Conservation (phyloP, 257 asterid species). For the Misopates orontium region DNA sequence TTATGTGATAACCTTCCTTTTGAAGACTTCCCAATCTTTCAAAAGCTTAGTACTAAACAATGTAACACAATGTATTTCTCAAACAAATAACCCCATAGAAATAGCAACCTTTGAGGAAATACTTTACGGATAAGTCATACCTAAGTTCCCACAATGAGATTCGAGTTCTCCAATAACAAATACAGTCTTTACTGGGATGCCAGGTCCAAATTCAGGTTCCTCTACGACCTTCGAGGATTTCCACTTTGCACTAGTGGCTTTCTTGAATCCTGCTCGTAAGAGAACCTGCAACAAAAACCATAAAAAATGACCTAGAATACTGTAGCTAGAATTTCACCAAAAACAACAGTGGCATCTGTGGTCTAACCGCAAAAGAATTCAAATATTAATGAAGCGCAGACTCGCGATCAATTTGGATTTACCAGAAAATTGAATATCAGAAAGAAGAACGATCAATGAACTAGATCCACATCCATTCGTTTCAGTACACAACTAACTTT, state of each 20-base stretch:
- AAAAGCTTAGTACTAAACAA: background rate
- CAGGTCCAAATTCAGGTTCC: slow-evolving; percentile 96
- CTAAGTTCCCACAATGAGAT: slow-evolving; percentile 33
- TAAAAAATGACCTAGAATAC: slow-evolving; percentile 12
- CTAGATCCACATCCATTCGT: too few relatives aligned
- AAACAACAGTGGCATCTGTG: too few relatives aligned
- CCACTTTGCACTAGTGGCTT: slow-evolving; percentile 52
- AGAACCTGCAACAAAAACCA: slow-evolving; percentile 53
- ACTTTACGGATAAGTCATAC: slow-evolving; percentile 2
- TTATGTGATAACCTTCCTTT: slow-evolving; percentile 2
- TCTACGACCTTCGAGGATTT: slow-evolving; percentile 53
- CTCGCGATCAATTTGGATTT: background rate
- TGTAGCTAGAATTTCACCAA: slow-evolving; percentile 16
- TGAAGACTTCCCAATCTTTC: slow-evolving; percentile 7
- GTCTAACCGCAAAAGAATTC: too few relatives aligned
- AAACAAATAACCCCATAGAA: background rate
- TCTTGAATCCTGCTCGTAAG: slow-evolving; percentile 46
- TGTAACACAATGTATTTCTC: background rate
- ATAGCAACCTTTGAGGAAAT: slow-evolving; percentile 3
- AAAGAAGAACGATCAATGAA: slow-evolving; percentile 15
- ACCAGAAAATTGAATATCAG: slow-evolving; percentile 6
- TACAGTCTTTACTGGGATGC: slow-evolving; percentile 55
- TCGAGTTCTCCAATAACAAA: slow-evolving; percentile 54
- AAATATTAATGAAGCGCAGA: slow-evolving; percentile 6
- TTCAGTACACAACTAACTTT: too few relatives aligned